Percentiles rank a stretch among this genome's conserved stretches.
phyloP scores from a whole-genome alignment of 192 early-diverging fungal genomes.

The Physocladia obscura region DNA sequence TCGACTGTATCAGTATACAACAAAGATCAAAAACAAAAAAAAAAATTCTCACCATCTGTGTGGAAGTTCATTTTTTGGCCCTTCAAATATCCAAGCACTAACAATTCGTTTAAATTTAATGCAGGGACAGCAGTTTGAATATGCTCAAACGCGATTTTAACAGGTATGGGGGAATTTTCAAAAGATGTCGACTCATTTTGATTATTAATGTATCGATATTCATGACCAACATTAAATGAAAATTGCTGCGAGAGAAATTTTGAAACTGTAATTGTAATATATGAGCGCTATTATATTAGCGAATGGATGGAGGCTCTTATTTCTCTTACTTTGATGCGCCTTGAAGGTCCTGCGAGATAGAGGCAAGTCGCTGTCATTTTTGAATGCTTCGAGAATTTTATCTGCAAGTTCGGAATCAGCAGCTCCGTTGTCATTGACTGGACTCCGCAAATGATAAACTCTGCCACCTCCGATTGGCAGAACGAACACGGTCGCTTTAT shows the following conservation, averaged over 20 bases:
- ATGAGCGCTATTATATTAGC: background rate
- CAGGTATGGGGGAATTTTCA: background rate
- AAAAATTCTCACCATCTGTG: conserved; percentile 4
- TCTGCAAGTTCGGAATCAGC: background rate
- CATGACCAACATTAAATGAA: conserved; percentile 24
- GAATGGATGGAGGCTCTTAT: too few relatives aligned
- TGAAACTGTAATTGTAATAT: background rate
- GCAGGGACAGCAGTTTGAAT: conserved; percentile 1
- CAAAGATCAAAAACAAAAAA: too few relatives aligned
- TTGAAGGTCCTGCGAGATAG: conserved; percentile 4
- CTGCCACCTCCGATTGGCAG: conserved; percentile 6
- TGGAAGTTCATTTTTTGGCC: conserved; percentile 31
- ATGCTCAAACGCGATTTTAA: background rate
- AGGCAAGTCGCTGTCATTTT: background rate
- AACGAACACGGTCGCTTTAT: background rate
- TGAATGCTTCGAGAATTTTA: background rate
- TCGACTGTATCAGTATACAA: background rate
- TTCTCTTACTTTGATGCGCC: conserved; percentile 4
- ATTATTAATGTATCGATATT: conserved; percentile 13
- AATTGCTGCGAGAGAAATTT: conserved; percentile 26
- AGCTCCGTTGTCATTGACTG: background rate
- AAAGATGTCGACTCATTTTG: background rate
- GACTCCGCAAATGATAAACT: background rate
- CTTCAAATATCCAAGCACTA: conserved; percentile 24
- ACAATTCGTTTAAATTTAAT: conserved; percentile 1